Conservation (phyloP, 768 basidiomycete species). For the Trichaptum fuscoviolaceum region DNA sequence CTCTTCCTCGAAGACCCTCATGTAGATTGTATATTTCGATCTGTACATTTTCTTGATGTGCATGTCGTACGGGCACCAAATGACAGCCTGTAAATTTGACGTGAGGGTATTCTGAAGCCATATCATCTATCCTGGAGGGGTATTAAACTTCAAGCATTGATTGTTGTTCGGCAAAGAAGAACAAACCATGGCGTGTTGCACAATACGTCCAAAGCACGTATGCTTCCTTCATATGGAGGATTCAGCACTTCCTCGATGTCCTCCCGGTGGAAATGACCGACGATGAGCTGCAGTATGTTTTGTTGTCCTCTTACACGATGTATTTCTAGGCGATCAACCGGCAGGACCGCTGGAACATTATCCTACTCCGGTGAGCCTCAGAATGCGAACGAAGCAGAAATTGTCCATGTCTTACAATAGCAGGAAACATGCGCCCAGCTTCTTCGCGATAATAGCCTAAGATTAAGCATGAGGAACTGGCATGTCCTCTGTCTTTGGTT, state of each 20-base stretch:
- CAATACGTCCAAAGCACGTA: constrained; percentile 1
- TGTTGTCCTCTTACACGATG: background rate
- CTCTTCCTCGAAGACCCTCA: constrained; percentile 2
- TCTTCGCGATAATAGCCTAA: constrained; percentile 3
- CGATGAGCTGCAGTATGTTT: background rate
- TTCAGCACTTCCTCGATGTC: background rate
- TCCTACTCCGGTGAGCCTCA: background rate
- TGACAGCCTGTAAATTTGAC: constrained; percentile 1
- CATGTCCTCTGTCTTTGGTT: background rate
- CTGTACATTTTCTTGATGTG: background rate
- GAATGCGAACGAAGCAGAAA: background rate
- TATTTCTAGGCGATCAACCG: background rate
- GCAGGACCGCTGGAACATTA: background rate
- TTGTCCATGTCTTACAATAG: background rate
- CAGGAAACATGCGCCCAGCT: background rate
- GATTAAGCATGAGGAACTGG: background rate
- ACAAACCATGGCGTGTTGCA: constrained; percentile 2
- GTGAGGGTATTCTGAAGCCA: background rate
- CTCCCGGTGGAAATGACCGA: background rate
- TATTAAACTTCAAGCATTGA: background rate
- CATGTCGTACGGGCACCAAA: constrained; percentile 1
- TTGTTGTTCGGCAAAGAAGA: background rate
- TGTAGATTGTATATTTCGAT: constrained; percentile 3
- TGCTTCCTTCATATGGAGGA: background rate
- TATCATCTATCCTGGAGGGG: constrained; percentile 1